Evolutionary conservation across 306 rosid genomes (phyloP).

Genomic region (Gynostemma pentaphyllum): DNA sequence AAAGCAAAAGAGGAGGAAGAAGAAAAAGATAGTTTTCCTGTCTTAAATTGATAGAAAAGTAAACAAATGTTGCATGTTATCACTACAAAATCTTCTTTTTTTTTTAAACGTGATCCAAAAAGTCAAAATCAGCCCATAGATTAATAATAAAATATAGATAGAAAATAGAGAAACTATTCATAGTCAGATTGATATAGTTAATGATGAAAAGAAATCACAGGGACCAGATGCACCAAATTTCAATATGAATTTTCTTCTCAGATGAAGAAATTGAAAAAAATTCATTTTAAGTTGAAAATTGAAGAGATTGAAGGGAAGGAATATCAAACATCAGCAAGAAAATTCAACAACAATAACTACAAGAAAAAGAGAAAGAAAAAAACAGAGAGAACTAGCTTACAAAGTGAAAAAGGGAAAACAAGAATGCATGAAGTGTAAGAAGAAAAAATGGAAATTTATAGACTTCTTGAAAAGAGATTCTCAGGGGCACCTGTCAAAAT

Average conservation of each 20-base stretch:
- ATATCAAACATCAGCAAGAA: background rate
- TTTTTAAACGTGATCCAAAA: background rate
- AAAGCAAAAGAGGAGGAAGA: background rate
- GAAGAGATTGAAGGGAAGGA: background rate
- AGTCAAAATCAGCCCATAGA: background rate
- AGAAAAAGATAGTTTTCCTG: background rate
- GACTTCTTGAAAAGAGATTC: background rate
- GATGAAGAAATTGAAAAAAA: background rate
- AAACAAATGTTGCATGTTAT: constrained; percentile 7
- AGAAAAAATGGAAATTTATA: background rate
- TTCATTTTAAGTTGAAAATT: background rate
- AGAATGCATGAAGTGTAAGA: background rate
- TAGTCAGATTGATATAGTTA: background rate
- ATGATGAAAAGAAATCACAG: background rate
- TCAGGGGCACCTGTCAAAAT: constrained; percentile 3
- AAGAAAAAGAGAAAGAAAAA: background rate
- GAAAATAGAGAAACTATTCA: background rate
- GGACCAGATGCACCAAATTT: background rate
- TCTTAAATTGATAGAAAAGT: background rate
- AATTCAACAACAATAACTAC: background rate
- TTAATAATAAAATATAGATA: background rate
- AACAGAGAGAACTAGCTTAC: background rate
- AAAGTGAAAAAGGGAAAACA: background rate
- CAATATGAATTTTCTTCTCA: background rate
- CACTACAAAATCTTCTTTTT: background rate